phyloP scores from a whole-genome alignment of 345 rosid species.

The Citrus australasica region DNA sequence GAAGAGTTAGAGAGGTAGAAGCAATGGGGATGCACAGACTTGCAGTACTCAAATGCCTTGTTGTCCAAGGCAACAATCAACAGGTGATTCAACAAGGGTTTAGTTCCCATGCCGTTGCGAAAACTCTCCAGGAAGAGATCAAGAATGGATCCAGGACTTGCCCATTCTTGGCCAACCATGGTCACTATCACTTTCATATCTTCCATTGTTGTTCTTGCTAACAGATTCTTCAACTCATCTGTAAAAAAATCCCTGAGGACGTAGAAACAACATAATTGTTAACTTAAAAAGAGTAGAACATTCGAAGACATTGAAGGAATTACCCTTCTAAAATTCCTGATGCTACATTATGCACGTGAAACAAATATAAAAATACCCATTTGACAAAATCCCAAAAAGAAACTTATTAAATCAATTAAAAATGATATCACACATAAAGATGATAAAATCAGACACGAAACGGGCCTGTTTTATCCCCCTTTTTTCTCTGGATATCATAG shows the following conservation, averaged over 20 bases:
- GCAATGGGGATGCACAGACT: constrained; percentile 38
- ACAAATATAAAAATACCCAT: neutral
- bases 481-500: too few relatives aligned
- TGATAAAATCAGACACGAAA: too few relatives aligned
- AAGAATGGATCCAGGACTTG: constrained; percentile 36
- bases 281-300: too few relatives aligned
- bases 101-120: constrained; percentile 36
- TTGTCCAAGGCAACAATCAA: constrained; percentile 38
- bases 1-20: constrained; percentile 16
- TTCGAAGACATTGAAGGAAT: neutral
- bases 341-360: neutral
- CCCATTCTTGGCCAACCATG: constrained; percentile 36
- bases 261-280: too few relatives aligned
- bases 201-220: constrained; percentile 29
- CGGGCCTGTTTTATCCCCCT: too few relatives aligned
- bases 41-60: constrained; percentile 36
- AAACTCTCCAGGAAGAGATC: constrained; percentile 56
- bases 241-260: neutral
- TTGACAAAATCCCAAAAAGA: neutral
- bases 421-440: too few relatives aligned
- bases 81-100: constrained; percentile 41
- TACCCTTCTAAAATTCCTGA: neutral
- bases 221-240: constrained; percentile 14
- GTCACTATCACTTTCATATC: constrained; percentile 42
- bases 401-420: neutral